A percentile compares a stretch with the other conserved stretches of the same genome.
Conservation (phyloP, 2,329 filamentous ascomycete species). For the Diaporthe eres region DNA sequence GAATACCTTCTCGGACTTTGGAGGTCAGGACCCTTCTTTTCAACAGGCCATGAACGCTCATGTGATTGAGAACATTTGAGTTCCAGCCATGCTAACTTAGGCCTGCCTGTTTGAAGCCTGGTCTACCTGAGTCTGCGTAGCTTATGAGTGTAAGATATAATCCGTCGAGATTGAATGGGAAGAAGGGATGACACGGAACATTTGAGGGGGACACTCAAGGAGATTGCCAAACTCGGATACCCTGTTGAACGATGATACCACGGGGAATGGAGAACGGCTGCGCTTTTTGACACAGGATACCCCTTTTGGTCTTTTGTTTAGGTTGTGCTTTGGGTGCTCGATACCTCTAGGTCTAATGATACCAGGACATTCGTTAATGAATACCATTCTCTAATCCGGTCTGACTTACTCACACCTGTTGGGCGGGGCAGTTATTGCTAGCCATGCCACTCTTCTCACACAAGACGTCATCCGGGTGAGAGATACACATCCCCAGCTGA, state of each 20-base stretch:
- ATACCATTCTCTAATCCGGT: background rate
- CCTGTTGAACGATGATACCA: background rate
- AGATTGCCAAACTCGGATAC: conserved; percentile 17
- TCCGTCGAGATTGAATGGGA: background rate
- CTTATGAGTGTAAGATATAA: conserved; percentile 35
- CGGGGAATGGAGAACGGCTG: conserved; percentile 1
- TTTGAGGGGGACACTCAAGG: background rate
- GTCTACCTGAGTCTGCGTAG: conserved; percentile 35
- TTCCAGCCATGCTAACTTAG: conserved; percentile 38
- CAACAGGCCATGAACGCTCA: conserved; percentile 86
- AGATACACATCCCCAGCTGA: too few relatives aligned
- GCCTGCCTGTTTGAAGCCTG: conserved; percentile 34
- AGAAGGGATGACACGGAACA: background rate
- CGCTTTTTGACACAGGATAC: conserved; percentile 41
- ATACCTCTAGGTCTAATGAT: conserved; percentile 35
- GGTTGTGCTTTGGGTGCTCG: conserved; percentile 10
- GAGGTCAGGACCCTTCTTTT: conserved; percentile 72
- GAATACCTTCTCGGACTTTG: conserved; percentile 63
- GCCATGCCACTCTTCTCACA: background rate
- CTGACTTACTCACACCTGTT: background rate
- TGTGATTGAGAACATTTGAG: conserved; percentile 88
- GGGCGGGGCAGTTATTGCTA: background rate
- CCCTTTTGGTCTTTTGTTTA: conserved; percentile 31
- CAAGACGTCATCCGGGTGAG: background rate
- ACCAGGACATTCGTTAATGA: conserved; percentile 30